These are phyloP conservation scores for Daldinia sp. DNA, from an alignment of 2,329 filamentous ascomycete genomes.

Conservation along the genomic window DNA sequence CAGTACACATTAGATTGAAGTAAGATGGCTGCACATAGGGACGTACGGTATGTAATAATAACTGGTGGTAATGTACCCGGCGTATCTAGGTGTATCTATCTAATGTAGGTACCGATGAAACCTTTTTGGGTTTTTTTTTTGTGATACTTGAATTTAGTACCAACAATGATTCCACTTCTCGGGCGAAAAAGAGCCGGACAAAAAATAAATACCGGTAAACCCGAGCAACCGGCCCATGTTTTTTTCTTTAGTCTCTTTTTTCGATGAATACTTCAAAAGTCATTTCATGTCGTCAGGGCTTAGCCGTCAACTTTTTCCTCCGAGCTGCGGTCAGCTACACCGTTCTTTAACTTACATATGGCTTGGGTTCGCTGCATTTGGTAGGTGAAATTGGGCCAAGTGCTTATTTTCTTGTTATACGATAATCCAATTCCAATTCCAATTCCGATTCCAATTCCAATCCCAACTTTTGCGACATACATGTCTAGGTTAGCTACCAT, in stretches of 20 bases:
- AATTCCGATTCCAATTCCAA: neutral
- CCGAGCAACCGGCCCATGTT: conserved; percentile 15
- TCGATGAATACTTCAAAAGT: conserved; percentile 7
- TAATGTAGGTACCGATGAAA: neutral
- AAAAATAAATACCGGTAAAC: conserved; percentile 42
- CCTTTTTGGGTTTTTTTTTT: neutral
- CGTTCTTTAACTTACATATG: conserved; percentile 37
- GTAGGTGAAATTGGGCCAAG: conserved; percentile 25
- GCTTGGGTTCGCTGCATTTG: conserved; percentile 34
- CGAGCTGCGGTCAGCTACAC: conserved; percentile 21
- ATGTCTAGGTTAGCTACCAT: too few relatives aligned
- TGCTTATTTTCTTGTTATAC: neutral
- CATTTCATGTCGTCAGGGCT: conserved; percentile 6
- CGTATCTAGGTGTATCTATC: too few relatives aligned
- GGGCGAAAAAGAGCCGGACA: conserved; percentile 36
- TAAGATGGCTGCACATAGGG: neutral
- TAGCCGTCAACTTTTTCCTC: conserved; percentile 30
- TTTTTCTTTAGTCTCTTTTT: conserved; percentile 5
- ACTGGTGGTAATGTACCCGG: too few relatives aligned
- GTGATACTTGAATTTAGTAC: neutral
- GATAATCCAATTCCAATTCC: neutral
- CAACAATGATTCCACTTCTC: conserved; percentile 13
- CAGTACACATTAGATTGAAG: neutral
- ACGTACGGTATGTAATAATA: neutral
- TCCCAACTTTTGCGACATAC: neutral